Evolutionary conservation across 2,329 filamentous ascomycete species (phyloP).

Genomic region (Alternaria gansuensis): DNA sequence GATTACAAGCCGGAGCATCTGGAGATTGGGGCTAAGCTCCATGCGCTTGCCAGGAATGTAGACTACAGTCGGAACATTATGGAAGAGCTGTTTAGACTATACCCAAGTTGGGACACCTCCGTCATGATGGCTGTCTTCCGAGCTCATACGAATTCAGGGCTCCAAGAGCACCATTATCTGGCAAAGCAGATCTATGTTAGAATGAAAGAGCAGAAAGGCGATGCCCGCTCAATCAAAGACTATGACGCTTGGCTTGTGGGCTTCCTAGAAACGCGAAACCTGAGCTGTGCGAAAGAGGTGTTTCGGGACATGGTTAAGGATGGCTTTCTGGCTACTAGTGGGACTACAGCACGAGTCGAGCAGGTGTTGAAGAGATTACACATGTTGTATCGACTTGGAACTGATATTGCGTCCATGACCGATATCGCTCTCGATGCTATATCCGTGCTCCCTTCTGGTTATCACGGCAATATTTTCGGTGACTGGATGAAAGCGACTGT

Average conservation of each 20-base stretch:
- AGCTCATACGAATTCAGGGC: slow-evolving; percentile 66
- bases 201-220: slow-evolving; percentile 68
- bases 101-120: slow-evolving; percentile 61
- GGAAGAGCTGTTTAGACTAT: slow-evolving; percentile 61
- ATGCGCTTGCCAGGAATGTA: slow-evolving; percentile 66
- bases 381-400: slow-evolving; percentile 42
- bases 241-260: slow-evolving; percentile 78
- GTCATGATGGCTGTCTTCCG: slow-evolving; percentile 74
- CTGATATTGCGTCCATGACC: slow-evolving; percentile 41
- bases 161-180: slow-evolving; percentile 54
- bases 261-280: slow-evolving; percentile 72
- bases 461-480: slow-evolving; percentile 83
- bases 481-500: slow-evolving; percentile 90
- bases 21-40: slow-evolving; percentile 72
- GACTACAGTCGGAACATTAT: slow-evolving; percentile 67
- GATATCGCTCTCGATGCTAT: slow-evolving; percentile 54
- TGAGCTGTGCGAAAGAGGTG: slow-evolving; percentile 73
- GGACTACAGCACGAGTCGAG: slow-evolving; percentile 37
- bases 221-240: slow-evolving; percentile 72
- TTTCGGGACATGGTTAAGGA: slow-evolving; percentile 89
- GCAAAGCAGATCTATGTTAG: slow-evolving; percentile 61
- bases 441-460: slow-evolving; percentile 60
- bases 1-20: slow-evolving; percentile 55
- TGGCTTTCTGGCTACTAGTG: slow-evolving; percentile 55
- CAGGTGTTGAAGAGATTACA: slow-evolving; percentile 40